Evolutionary conservation across 257 asterid genomes (phyloP), one percentile per base, ranked within the genome.

Genomic region (Henckelia pumila): DNA sequence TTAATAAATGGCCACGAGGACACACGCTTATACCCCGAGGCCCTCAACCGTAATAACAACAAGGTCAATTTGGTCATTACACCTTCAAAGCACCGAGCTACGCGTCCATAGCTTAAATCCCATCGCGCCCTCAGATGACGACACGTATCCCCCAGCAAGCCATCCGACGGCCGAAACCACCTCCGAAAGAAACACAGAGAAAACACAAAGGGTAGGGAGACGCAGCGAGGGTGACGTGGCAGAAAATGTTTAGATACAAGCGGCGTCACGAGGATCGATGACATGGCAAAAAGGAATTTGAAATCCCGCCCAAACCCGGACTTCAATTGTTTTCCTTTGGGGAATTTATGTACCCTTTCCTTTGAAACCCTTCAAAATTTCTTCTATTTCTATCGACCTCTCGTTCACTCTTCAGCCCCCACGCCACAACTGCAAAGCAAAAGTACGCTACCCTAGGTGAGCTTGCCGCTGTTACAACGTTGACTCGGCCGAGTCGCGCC

Each of bases 261-360:
- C 17, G 40, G 6, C 1, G 7, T 1, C 49, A 32, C 81, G 7
- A 66, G 81, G 97, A 91, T 88, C 81, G 78, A 17, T 83, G 95
- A 86, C 81, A 77, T 72, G 95, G 85, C 68, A 6, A 26, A 16
- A 25, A 28, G 23, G 19, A 76, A 75, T 79, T 85, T 80, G 95
- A 82, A 86, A 84, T 91, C 96, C 97, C 97, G 97, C 97, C 96
- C 84, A 86, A 91, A 88, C 86, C 78, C 97, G 95, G 97, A 83
- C 97, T 88, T 90, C 88, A 87, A 87, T 81, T 72, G 78, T 78
- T 77, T 75, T 63, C 8, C 55, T 4, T 73, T 50, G 89, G 68
- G 21, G 77, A 76, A 76, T 73, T 72, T 76, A 71, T 71, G 53
- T 74, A 83, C 78, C 80, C 82, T 75, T 73, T 79, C 79, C 79